These are phyloP conservation scores for Eurotiales sp. DNA, from an alignment of 2,329 filamentous ascomycete species.

Conservation along the genomic window DNA sequence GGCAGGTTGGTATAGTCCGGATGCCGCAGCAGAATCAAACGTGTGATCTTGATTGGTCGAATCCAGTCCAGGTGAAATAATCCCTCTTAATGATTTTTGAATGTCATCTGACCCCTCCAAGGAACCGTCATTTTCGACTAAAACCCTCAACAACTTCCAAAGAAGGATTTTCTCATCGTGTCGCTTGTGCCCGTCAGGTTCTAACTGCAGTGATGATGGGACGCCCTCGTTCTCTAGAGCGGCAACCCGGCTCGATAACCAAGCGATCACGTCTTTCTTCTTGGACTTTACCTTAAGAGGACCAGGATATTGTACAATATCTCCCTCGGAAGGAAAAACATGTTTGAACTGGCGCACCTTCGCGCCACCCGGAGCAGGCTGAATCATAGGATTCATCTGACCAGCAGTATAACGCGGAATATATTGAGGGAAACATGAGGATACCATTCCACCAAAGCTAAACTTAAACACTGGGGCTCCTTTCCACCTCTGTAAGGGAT, in stretches of 20 bases:
- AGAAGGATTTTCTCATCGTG: constrained; percentile 75
- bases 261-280: constrained; percentile 86
- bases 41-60: constrained; percentile 20
- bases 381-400: constrained; percentile 69
- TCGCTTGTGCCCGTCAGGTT: constrained; percentile 58
- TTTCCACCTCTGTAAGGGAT: constrained; percentile 85
- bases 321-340: constrained; percentile 66
- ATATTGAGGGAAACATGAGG: constrained; percentile 84
- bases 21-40: constrained; percentile 26
- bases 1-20: constrained; percentile 29
- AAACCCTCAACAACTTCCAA: constrained; percentile 78
- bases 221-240: constrained; percentile 57
- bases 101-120: constrained; percentile 70
- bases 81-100: constrained; percentile 68
- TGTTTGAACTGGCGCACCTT: constrained; percentile 73
- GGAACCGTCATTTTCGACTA: constrained; percentile 81
- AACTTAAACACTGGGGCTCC: constrained; percentile 83
- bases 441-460: constrained; percentile 77
- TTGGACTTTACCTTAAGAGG: constrained; percentile 85
- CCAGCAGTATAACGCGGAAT: constrained; percentile 80
- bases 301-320: constrained; percentile 78
- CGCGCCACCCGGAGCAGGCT: constrained; percentile 77
- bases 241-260: constrained; percentile 75
- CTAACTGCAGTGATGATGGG: constrained; percentile 47
- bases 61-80: constrained; percentile 62